Evolutionary conservation across 1,284 basidiomycete species (phyloP).

Genomic region (Amylostereum chailletii): DNA sequence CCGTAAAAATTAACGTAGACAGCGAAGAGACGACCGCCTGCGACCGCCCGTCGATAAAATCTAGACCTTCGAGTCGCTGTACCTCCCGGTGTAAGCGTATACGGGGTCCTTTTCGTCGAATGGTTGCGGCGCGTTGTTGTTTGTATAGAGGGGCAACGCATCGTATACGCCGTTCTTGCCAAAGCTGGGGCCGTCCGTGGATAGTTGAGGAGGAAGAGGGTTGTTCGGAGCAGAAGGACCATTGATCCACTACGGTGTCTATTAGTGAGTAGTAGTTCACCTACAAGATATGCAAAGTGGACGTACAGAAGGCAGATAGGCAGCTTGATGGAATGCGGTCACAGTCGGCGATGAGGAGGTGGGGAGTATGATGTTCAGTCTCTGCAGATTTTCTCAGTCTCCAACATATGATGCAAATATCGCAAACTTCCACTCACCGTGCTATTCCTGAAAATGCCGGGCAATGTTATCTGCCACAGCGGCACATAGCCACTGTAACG

Average conservation of each 20-base stretch:
- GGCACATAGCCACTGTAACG: conserved; percentile 24
- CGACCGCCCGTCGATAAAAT: neutral
- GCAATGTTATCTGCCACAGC: conserved; percentile 34
- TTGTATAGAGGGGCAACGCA: neutral
- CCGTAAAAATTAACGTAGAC: no score
- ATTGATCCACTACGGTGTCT: conserved; percentile 22
- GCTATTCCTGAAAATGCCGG: conserved; percentile 30
- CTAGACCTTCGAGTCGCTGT: conserved; percentile 5
- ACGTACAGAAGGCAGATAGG: conserved; percentile 36
- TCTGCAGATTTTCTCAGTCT: conserved; percentile 18
- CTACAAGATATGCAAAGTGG: neutral
- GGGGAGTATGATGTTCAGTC: conserved; percentile 33
- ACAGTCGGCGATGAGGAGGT: conserved; percentile 18
- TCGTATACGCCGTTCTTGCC: neutral
- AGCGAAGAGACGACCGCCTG: no score
- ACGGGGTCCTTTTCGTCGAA: conserved; percentile 1
- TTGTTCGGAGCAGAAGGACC: conserved; percentile 17
- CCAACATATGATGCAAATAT: neutral
- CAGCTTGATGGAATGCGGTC: conserved; percentile 35
- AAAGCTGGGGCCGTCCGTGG: neutral
- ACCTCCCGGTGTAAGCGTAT: neutral
- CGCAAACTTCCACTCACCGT: conserved; percentile 24
- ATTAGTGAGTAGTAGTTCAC: neutral
- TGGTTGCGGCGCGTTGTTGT: neutral
- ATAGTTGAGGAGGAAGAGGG: neutral